Evolutionary conservation across 2,329 filamentous ascomycete genomes (phyloP).

Genomic region (Thermoascus crustaceus): DNA sequence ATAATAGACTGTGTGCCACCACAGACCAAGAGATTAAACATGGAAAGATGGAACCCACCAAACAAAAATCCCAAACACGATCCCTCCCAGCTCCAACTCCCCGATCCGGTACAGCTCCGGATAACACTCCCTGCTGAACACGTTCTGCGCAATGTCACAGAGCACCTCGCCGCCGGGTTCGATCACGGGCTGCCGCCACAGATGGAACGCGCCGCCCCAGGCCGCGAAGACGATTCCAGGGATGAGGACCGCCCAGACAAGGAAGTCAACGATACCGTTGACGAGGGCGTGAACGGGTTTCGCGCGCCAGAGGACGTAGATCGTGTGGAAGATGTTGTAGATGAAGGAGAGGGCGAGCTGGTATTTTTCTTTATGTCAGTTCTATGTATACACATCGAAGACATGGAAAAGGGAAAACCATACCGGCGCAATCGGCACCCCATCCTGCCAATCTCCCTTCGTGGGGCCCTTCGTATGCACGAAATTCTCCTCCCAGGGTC

Average conservation of each 20-base stretch:
- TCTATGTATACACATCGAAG: background rate
- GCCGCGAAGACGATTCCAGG: conserved; percentile 19
- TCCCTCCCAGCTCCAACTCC: conserved; percentile 20
- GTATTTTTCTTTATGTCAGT: background rate
- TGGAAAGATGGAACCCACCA: conserved; percentile 15
- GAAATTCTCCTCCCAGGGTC: conserved; percentile 20
- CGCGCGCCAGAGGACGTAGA: conserved; percentile 7
- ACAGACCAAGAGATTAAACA: background rate
- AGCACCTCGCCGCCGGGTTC: conserved; percentile 6
- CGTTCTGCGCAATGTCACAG: conserved; percentile 17
- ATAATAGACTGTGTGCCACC: background rate
- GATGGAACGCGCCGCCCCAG: conserved; percentile 20
- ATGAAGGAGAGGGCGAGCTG: conserved; percentile 14
- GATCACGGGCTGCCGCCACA: conserved; percentile 16
- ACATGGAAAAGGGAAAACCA: conserved; percentile 4
- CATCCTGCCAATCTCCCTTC: conserved; percentile 24
- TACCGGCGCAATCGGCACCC: conserved; percentile 20
- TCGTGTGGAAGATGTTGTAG: conserved; percentile 14
- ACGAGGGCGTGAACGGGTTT: conserved; percentile 5
- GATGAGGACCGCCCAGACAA: conserved; percentile 12
- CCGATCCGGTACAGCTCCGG: conserved; percentile 22
- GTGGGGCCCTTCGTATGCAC: conserved; percentile 17
- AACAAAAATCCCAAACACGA: conserved; percentile 18
- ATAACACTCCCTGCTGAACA: conserved; percentile 20
- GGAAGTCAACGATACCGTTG: conserved; percentile 9